Conservation (phyloP, 805 yeast genomes). For the Yarrowia sp. region DNA sequence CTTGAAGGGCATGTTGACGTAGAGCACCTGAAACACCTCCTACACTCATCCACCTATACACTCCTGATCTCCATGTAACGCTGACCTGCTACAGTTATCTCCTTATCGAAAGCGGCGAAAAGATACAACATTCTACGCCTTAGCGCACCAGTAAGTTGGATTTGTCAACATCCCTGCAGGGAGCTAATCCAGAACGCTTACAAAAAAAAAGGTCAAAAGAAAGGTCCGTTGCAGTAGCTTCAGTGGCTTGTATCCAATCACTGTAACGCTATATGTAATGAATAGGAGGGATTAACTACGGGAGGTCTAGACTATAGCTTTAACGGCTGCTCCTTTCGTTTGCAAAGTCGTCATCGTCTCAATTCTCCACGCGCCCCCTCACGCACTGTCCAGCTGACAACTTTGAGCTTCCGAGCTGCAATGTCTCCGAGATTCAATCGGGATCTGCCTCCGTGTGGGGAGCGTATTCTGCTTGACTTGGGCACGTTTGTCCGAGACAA, state of each 20-base stretch:
- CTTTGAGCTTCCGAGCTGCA: slow-evolving; percentile 1
- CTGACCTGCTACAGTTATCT: neutral
- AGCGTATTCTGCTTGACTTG: neutral
- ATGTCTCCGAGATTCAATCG: neutral
- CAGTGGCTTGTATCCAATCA: neutral
- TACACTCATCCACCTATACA: too few species aligned
- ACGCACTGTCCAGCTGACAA: slow-evolving; percentile 11
- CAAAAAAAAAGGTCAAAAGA: neutral
- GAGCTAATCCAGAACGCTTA: neutral
- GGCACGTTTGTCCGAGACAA: too few species aligned
- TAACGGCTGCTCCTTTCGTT: too few species aligned
- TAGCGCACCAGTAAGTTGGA: neutral
- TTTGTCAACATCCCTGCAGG: slow-evolving; percentile 13
- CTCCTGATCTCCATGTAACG: neutral
- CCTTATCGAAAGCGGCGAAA: slow-evolving; percentile 12
- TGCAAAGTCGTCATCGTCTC: too few species aligned
- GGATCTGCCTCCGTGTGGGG: slow-evolving; percentile 1
- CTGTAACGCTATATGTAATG: neutral
- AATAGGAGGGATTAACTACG: too few species aligned
- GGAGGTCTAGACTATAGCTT: too few species aligned
- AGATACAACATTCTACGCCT: neutral
- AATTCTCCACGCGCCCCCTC: too few species aligned
- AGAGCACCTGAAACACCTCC: too few species aligned
- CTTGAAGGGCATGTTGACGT: too few species aligned
- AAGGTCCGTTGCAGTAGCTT: slow-evolving; percentile 7